Conservation (phyloP, 2,329 filamentous ascomycete genomes). For the Fusarium guadeloupense region DNA sequence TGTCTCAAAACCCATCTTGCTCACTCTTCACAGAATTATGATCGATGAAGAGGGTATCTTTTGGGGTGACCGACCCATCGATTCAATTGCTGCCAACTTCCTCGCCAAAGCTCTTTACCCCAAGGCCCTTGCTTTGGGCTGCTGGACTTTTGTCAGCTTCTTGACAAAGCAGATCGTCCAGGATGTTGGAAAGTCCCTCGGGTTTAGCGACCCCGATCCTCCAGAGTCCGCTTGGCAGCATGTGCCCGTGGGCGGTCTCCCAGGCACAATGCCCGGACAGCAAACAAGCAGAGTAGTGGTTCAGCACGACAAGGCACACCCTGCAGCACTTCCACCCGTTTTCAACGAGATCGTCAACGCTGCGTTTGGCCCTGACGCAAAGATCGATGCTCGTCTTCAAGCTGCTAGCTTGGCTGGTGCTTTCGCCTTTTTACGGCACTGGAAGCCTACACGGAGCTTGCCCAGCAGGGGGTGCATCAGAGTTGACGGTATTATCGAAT, state of each 20-base stretch:
- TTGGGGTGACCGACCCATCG: constrained; percentile 59
- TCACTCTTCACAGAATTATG: constrained; percentile 54
- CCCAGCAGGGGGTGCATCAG: constrained; percentile 62
- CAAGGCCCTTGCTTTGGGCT: constrained; percentile 58
- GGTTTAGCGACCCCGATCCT: constrained; percentile 47
- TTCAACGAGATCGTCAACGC: constrained; percentile 41
- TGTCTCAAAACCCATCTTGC: not conserved
- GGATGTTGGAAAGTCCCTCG: constrained; percentile 57
- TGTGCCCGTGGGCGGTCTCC: constrained; percentile 38
- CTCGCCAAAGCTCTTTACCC: constrained; percentile 64
- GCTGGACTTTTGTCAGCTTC: constrained; percentile 62
- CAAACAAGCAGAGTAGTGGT: constrained; percentile 39
- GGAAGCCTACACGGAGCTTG: constrained; percentile 53
- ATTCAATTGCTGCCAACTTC: constrained; percentile 56
- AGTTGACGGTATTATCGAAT: constrained; percentile 64
- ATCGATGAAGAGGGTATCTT: constrained; percentile 60
- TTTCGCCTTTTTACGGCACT: constrained; percentile 55
- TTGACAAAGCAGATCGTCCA: constrained; percentile 57
- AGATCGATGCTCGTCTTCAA: constrained; percentile 49
- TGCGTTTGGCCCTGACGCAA: constrained; percentile 43
- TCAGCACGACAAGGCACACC: constrained; percentile 39
- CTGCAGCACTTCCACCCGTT: constrained; percentile 38
- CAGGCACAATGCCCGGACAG: constrained; percentile 35
- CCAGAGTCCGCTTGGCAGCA: constrained; percentile 47
- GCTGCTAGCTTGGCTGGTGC: constrained; percentile 47